Conservation (phyloP, 2,329 filamentous ascomycete species). For the Curvularia sp. region DNA sequence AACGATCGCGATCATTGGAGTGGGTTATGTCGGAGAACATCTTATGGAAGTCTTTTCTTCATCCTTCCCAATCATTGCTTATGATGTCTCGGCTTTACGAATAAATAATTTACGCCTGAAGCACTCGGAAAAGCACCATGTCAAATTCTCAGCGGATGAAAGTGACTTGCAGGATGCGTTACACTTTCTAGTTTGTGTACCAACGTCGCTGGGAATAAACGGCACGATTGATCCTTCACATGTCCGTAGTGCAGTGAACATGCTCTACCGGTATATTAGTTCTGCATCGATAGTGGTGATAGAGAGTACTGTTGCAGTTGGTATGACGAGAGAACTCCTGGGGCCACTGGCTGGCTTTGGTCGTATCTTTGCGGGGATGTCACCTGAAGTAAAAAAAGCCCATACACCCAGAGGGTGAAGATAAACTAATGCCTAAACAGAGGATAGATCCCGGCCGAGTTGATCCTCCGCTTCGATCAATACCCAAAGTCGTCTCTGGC, state of each 20-base stretch:
- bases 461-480: constrained; percentile 48
- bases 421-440: constrained; percentile 19
- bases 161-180: constrained; percentile 46
- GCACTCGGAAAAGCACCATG: background rate
- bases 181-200: constrained; percentile 63
- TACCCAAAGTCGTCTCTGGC: constrained; percentile 64
- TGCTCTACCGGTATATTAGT: constrained; percentile 54
- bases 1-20: constrained; percentile 57
- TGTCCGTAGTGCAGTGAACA: constrained; percentile 54
- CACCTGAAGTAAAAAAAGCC: constrained; percentile 53
- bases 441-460: constrained; percentile 61
- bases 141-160: constrained; percentile 5
- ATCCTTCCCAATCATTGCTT: constrained; percentile 55
- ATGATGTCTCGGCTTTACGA: constrained; percentile 22
- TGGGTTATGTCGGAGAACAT: constrained; percentile 62
- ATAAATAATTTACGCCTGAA: constrained; percentile 8
- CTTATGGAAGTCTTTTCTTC: constrained; percentile 56
- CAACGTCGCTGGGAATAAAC: constrained; percentile 58
- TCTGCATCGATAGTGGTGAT: constrained; percentile 59
- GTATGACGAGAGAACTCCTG: constrained; percentile 61
- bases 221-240: constrained; percentile 59
- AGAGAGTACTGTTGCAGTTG: constrained; percentile 61
- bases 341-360: constrained; percentile 51
- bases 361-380: constrained; percentile 53
- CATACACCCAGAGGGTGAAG: background rate